Conservation (phyloP, 306 rosid genomes). For the Potentilla sterilis region DNA sequence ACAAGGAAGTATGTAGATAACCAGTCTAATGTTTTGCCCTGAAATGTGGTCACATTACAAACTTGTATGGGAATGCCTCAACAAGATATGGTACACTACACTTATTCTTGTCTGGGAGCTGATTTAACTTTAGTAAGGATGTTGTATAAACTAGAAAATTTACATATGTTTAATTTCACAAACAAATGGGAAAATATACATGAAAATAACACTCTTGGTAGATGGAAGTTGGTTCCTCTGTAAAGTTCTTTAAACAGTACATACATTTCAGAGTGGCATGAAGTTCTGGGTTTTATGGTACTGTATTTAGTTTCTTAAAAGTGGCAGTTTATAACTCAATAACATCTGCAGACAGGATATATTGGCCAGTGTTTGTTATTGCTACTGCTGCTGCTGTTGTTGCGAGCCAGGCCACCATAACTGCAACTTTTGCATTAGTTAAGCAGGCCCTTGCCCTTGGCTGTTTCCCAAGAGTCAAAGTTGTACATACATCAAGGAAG, state of each 20-base stretch:
- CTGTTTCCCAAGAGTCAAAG: conserved; percentile 95
- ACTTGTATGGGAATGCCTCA: no score
- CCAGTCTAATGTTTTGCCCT: not conserved
- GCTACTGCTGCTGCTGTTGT: conserved; percentile 96
- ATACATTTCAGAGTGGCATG: not conserved
- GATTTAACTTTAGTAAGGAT: not conserved
- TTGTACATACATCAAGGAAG: conserved; percentile 80
- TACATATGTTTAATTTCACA: not conserved
- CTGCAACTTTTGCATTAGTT: conserved; percentile 84
- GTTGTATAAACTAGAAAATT: not conserved
- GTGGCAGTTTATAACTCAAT: conserved; percentile 30
- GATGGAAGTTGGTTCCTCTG: not conserved
- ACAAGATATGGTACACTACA: no score
- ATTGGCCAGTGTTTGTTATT: conserved; percentile 92
- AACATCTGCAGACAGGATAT: conserved; percentile 58
- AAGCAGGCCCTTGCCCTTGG: conserved; percentile 96
- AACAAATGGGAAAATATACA: not conserved
- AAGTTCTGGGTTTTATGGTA: not conserved
- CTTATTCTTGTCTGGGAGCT: not conserved
- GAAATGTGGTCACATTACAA: not conserved
- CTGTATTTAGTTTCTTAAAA: conserved; percentile 13
- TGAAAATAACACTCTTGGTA: not conserved
- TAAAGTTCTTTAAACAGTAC: not conserved
- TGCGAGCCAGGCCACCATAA: conserved; percentile 92
- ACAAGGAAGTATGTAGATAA: not conserved